Base-by-base conservation (phyloP, 1,139 yeast genomes). In the Scheffersomyces insectosa region DNA sequence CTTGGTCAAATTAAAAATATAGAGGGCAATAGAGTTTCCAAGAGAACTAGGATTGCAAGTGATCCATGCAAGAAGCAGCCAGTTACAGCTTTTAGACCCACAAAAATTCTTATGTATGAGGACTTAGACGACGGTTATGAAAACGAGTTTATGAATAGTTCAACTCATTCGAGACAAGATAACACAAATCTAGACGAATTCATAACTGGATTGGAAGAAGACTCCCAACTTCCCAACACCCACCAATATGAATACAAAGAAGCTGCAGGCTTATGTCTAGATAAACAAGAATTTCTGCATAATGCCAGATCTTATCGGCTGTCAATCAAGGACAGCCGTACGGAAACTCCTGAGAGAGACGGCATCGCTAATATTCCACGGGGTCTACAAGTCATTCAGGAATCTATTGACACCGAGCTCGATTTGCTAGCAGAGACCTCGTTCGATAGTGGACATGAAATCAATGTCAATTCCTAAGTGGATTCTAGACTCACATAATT, bases 61-160 rank as follows among this genome's bases (percentile, higher is more conserved):
- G 20, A 31, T 15, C 20, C 34, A 31, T 20, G 25, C 25, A 20
- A 20, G 25, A 31, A 14, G 6, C 11, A 15, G n/a, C 34, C 34
- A 14, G 20, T 15, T 14, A 20, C 20, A 7, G 20, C 34, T 10
- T 20, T 20, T 20, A 15, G 20, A 20, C 34, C 34, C 5, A 31
- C 23, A 14, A 31, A 31, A 12, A 20, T 31, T 5, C 20, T 13
- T 9, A 30, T 48, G 8, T 56, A 54, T 46, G 62, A 55, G 36
- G 63, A 65, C 33, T 46, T 57, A 36, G 62, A 61, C 42, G 65
- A 61, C 43, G 65, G 65, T 15, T 61, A 62, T 42, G 68, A 60
- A 41, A 53, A 54, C 38, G 56, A 60, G 38, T 62, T 62, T 44
- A 51, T 55, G 51, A 47, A 41, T 35, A 44, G 43, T 27, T 42